These are phyloP conservation scores for Bipolaris sorokiniana DNA, from an alignment of 2,329 filamentous ascomycete genomes.

Conservation along the genomic window DNA sequence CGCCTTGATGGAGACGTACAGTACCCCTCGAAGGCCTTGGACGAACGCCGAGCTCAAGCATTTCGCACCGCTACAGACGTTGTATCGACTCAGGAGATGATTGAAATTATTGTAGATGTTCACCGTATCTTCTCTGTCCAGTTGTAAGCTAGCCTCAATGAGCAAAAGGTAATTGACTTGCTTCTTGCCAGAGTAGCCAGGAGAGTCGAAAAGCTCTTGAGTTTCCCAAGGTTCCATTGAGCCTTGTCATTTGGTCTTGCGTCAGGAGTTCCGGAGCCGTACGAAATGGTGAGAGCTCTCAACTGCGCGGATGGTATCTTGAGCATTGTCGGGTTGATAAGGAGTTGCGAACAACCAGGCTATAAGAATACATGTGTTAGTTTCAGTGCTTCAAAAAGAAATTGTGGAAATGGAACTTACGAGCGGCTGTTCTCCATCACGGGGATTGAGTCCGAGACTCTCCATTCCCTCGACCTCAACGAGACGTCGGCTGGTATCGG, in stretches of 20 bases:
- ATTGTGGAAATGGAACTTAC: not conserved
- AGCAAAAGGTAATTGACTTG: not conserved
- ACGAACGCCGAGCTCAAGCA: not conserved
- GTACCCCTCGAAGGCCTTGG: not conserved
- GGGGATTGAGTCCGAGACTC: slow-evolving; percentile 14
- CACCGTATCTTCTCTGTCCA: not conserved
- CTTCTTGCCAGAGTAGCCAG: not conserved
- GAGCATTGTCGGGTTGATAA: not conserved
- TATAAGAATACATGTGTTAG: slow-evolving; percentile 3
- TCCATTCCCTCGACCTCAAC: slow-evolving; percentile 29
- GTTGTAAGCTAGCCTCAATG: not conserved
- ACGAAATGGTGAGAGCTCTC: not conserved
- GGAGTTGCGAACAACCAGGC: not conserved
- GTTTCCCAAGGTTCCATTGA: not conserved
- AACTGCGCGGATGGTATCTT: not conserved
- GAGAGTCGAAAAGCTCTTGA: not conserved
- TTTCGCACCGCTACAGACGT: not conserved
- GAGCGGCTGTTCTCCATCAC: not conserved
- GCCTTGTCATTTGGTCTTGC: not conserved
- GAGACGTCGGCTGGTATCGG: slow-evolving; percentile 10
- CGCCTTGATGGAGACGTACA: not conserved
- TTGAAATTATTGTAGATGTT: not conserved
- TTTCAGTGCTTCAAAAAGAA: not conserved
- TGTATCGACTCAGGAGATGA: not conserved
- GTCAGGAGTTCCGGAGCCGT: not conserved